These are phyloP conservation scores for Rhytidiadelphus loreus DNA, from an alignment of 225 moss, liverwort and hornwort genomes.

Conservation along the genomic window DNA sequence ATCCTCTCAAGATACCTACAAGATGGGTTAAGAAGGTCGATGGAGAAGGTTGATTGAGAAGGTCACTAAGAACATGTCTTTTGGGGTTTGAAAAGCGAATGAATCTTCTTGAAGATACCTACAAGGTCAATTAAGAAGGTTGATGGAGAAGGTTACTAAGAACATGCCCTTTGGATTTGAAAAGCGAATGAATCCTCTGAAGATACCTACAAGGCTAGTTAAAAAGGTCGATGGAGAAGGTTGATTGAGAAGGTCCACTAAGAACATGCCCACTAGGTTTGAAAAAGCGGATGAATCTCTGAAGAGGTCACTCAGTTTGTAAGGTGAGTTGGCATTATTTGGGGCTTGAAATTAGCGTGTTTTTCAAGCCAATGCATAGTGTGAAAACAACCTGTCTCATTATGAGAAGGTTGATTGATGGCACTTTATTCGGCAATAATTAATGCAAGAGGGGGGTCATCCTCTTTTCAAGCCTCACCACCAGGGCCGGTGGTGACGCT, in stretches of 20 bases:
- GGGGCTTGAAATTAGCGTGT: neutral
- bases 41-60: neutral
- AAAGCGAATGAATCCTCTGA: too few relatives aligned
- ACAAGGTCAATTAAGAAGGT: too few relatives aligned
- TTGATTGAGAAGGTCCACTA: neutral
- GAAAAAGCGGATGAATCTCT: neutral
- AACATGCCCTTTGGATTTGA: too few relatives aligned
- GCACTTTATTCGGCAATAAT: neutral
- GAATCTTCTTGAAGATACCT: too few relatives aligned
- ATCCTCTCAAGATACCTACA: neutral
- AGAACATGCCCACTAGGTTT: fast-evolving
- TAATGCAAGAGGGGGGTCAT: fast-evolving
- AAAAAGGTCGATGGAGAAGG: neutral
- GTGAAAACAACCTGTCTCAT: fast-evolving
- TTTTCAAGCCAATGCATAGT: neutral
- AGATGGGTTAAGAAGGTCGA: neutral
- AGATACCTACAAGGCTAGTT: neutral
- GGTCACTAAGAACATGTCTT: too few relatives aligned
- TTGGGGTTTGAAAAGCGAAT: too few relatives aligned
- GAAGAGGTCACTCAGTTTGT: neutral
- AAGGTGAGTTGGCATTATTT: neutral
- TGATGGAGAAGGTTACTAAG: neutral
- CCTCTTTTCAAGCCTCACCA: fast-evolving
- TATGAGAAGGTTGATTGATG: neutral
- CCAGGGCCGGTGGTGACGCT: fast-evolving